A percentile compares a stretch with the other conserved stretches of the same genome.
Conservation (phyloP, 1,284 basidiomycete genomes). For the Afroboletus lepidellus region DNA sequence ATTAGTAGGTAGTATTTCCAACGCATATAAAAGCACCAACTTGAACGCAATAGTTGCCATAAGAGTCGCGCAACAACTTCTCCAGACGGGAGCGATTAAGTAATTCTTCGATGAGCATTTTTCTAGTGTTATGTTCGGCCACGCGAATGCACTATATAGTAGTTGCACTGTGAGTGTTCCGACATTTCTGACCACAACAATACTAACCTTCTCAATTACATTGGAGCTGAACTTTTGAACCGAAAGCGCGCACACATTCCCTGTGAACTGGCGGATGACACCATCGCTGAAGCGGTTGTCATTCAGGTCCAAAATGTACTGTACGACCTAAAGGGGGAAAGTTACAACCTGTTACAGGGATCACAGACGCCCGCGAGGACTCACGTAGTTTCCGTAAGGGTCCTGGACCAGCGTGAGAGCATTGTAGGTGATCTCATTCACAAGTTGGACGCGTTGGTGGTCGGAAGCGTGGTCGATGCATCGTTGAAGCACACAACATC, state of each 20-base stretch:
- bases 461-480: constrained; percentile 99
- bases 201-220: constrained; percentile 85
- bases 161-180: constrained; percentile 1
- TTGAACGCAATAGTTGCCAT: constrained; percentile 93
- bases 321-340: constrained; percentile 66
- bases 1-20: constrained; percentile 5
- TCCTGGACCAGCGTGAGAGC: constrained; percentile 98
- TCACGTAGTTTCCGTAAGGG: constrained; percentile 94
- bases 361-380: constrained; percentile 30
- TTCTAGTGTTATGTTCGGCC: constrained; percentile 91
- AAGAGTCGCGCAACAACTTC: constrained; percentile 92
- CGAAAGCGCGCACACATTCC: constrained; percentile 96
- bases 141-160: constrained; percentile 87
- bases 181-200: neutral
- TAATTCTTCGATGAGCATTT: constrained; percentile 94
- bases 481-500: constrained; percentile 97
- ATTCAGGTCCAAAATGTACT: constrained; percentile 98
- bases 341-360: neutral
- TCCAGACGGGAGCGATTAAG: constrained; percentile 93
- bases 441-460: constrained; percentile 92
- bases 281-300: constrained; percentile 97
- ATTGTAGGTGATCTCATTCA: constrained; percentile 99
- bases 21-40: constrained; percentile 38
- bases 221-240: constrained; percentile 99
- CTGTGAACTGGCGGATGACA: constrained; percentile 96